A percentile compares a stretch with the other conserved stretches of the same genome.
Evolutionary conservation across 805 yeast species (phyloP).

Genomic region (Vanderwaltozyma polyspora): DNA sequence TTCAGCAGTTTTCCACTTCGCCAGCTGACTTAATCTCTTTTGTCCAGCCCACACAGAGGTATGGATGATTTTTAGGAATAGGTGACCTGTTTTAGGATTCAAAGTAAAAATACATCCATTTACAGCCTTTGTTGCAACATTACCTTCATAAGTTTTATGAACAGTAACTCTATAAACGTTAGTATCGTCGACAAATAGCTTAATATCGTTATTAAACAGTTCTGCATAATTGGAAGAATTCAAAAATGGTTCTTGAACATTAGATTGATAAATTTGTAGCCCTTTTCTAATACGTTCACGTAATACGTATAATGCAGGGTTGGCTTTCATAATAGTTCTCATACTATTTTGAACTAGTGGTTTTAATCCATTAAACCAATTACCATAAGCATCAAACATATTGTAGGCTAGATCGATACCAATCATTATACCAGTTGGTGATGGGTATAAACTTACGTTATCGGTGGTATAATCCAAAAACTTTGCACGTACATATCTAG

Average conservation of each 20-base stretch:
- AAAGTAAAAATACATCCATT: conserved; percentile 88
- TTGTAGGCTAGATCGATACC: conserved; percentile 92
- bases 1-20: conserved; percentile 98
- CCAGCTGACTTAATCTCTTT: conserved; percentile 80
- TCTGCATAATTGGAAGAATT: conserved; percentile 87
- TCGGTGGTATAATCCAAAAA: conserved; percentile 89
- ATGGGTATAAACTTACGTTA: conserved; percentile 73
- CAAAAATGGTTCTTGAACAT: conserved; percentile 83
- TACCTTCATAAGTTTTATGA: conserved; percentile 87
- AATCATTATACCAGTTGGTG: conserved; percentile 83
- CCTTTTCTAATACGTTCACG: conserved; percentile 93
- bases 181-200: conserved; percentile 83
- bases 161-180: conserved; percentile 89
- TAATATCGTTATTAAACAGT: conserved; percentile 71
- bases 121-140: conserved; percentile 79
- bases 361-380: conserved; percentile 94
- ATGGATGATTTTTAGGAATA: conserved; percentile 80
- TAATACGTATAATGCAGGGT: conserved; percentile 83
- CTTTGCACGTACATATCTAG: conserved; percentile 86
- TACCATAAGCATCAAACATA: conserved; percentile 93
- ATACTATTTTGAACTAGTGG: conserved; percentile 82
- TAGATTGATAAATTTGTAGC: conserved; percentile 83
- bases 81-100: conserved; percentile 84
- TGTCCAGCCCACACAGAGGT: conserved; percentile 97
- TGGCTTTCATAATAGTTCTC: conserved; percentile 88